Evolutionary conservation across 768 basidiomycete species (phyloP), one percentile per base, ranked within the genome.

Genomic region (Phylloporus rhodoxanthus): DNA sequence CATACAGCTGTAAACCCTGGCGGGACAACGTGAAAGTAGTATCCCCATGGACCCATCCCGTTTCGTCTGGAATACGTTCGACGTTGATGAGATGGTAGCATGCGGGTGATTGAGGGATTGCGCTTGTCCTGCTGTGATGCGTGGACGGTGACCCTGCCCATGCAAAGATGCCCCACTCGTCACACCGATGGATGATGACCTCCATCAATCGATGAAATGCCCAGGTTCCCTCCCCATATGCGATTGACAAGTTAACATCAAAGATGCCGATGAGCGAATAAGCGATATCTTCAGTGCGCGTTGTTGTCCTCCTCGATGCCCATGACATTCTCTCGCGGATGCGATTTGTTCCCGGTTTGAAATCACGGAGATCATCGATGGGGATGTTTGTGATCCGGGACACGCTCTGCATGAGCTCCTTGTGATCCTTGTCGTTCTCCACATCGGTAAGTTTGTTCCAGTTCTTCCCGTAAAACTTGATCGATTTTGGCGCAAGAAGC

Each of bases 121-220:
- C 50, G 14, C 13, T 52, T 4, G 54, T 57, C 38, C 37, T 48
- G 34, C 41, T 41, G 44, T 55, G 51, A 4, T 58, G 43, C 9
- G 48, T 43, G 6, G 57, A 62, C 3, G 57, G 47, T 1, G 45
- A 38, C 8, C 60, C 54, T 14, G 60, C 54, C 60, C 60, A 62
- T 13, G 52, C 60, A 26, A 61, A 59, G 41, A 62, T 62, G 8
- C 50, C 54, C 60, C 57, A 59, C 17, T 61, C 57, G 30, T 57
- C 54, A 7, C 60, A 62, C 39, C 50, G 51, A 21, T 50, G 49
- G 34, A 54, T 51, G 37, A 61, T 61, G 36, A 59, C 43, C 40
- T 59, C 54, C 60, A 62, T 60, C 39, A 64, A 43, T 20, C 64
- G 49, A 45, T 60, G 45, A 38, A 66, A 64, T 8, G 64, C 64